Base-by-base conservation (phyloP, 305 asterid genomes). In the Rubia balearica region DNA sequence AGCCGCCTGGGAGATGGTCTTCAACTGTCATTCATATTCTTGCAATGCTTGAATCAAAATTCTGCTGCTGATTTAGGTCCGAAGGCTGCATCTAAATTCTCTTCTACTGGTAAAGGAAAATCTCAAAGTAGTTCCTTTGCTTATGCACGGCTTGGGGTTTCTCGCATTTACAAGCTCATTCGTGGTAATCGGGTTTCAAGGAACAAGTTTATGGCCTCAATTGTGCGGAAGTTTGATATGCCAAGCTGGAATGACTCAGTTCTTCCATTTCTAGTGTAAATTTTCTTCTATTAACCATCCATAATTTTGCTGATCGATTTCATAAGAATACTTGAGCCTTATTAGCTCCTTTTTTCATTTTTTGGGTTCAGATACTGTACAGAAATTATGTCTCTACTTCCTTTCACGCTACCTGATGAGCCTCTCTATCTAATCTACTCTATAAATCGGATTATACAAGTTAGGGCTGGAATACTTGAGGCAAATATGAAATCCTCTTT, bases 1-100 rank as follows among this genome's bases (percentile, higher is more conserved):
- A 95, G 96, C 78, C 99, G 99, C 79, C 88, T 95, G 38, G 99
- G 98, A 51, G 99, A 95, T 83, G 99, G 99, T 65, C 96, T 95
- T 77, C 98, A 90, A 76, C 77, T 87, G 85, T 95, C 99, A 42
- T 95, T 92, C 81, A 73, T 79, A 70, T 95, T 95, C 87, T 90
- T 90, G 75, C 98, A 80, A 79, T 72, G 84, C 85, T 83, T 92
- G 90, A 87, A 77, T 74, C 87, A 81, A 74, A 83, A 62, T 59
- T 73, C 84, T 73, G 53, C 84, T 74, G 88, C 77, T 53, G 71
- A 68, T 74, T 75, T 79, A 66, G 79, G 77, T 80, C 76, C 66
- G 41, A 85, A 88, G 77, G 71, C 80, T 74, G 87, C 80, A 67
- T 75, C 84, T 45, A 93, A 86, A 77, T 69, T 75, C 43, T 70